Evolutionary conservation across 2,329 filamentous ascomycete genomes (phyloP).

Genomic region (Colletotrichum sidae): DNA sequence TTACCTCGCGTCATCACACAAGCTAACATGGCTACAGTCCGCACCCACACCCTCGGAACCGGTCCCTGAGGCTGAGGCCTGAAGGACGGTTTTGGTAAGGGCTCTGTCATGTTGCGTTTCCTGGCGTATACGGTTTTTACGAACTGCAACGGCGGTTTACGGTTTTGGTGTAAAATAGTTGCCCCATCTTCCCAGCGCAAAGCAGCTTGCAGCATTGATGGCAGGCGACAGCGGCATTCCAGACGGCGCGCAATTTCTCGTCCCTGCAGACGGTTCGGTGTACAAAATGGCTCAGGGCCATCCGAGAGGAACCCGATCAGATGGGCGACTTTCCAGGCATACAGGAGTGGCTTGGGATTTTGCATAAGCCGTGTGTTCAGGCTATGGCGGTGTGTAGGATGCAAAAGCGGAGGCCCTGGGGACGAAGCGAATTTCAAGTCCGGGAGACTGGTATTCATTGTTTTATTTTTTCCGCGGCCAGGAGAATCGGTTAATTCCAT

Average conservation of each 20-base stretch:
- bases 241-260: constrained; percentile 14
- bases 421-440: constrained; percentile 21
- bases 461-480: constrained; percentile 31
- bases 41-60: constrained; percentile 47
- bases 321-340: constrained; percentile 10
- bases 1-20: constrained; percentile 2
- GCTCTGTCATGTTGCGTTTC: constrained; percentile 34
- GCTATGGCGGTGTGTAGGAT: constrained; percentile 34
- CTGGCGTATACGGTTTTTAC: constrained; percentile 38
- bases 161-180: constrained; percentile 38
- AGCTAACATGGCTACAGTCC: constrained; percentile 32
- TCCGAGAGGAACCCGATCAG: constrained; percentile 18
- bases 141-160: constrained; percentile 34
- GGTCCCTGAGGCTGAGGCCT: constrained; percentile 51
- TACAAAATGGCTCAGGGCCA: constrained; percentile 25
- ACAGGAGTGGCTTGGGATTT: constrained; percentile 1
- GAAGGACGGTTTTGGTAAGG: constrained; percentile 16
- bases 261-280: constrained; percentile 30
- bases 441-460: constrained; percentile 32
- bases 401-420: constrained; percentile 10
- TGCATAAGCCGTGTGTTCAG: constrained; percentile 24
- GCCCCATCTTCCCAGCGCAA: constrained; percentile 10
- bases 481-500: constrained; percentile 31
- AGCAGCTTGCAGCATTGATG: constrained; percentile 27
- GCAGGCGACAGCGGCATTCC: constrained; percentile 16